A percentile compares a stretch with the other conserved stretches of the same genome.
Conservation (phyloP, 1,139 yeast species). For the Meyerozyma smithsonii region DNA sequence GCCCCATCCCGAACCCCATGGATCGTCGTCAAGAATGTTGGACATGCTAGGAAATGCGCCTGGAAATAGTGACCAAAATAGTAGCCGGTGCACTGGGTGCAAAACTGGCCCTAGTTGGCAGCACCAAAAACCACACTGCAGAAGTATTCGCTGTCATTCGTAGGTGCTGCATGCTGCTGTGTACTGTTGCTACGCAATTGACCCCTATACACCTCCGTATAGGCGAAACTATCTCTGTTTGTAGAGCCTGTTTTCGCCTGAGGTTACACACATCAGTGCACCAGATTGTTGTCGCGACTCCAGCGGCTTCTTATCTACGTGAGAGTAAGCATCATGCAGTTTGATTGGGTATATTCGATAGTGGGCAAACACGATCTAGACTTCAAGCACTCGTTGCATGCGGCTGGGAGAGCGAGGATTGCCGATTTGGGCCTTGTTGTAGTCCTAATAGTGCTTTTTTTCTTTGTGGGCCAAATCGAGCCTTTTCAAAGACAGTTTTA, state of each 20-base stretch:
- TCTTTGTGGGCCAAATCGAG: slow-evolving; percentile 39
- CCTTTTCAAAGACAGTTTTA: slow-evolving; percentile 73
- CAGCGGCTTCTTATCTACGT: not conserved
- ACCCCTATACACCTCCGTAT: not conserved
- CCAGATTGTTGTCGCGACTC: not conserved
- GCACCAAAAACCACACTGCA: not conserved
- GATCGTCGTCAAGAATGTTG: slow-evolving; percentile 1
- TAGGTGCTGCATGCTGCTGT: not conserved
- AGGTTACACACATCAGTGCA: not conserved
- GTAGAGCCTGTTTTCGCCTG: not conserved
- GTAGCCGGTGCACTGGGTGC: not conserved
- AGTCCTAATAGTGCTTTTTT: slow-evolving; percentile 38
- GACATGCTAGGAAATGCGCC: slow-evolving; percentile 1
- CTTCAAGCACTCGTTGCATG: not conserved
- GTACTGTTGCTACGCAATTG: too few relatives aligned
- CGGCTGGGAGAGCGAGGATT: slow-evolving; percentile 10
- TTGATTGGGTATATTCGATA: not conserved
- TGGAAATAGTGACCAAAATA: not conserved
- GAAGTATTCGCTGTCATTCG: not conserved
- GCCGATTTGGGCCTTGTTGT: slow-evolving; percentile 48
- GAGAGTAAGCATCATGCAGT: not conserved
- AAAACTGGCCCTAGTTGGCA: not conserved
- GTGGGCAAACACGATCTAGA: not conserved
- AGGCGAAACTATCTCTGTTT: not conserved
- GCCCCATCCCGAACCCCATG: slow-evolving; percentile 2